Evolutionary conservation across 1,284 basidiomycete species (phyloP), one percentile per base, ranked within the genome.

Genomic region (Fomitopsis palustris): DNA sequence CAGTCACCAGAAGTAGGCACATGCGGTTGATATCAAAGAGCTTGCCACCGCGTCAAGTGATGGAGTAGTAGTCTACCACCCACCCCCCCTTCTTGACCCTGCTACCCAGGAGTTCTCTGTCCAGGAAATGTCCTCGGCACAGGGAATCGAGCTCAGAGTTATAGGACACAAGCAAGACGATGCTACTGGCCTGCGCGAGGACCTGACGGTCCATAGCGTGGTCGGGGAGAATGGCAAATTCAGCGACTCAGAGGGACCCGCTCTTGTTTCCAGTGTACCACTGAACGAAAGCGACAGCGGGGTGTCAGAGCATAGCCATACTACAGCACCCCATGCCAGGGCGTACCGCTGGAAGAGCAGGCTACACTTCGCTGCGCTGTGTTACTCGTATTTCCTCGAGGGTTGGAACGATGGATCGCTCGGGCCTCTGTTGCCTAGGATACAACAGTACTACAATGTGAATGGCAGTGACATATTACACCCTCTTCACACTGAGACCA

Each of bases 391-490:
- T 54, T 81, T 80, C 65, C 65, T 81, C 4, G 75, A 77, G 29
- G 83, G 84, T 17, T 85, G 83, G 83, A 85, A 84, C 61, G 83
- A 85, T 66, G 83, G 80, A 21, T 75, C 80, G 2, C 77, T 77
- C 12, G 83, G 85, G 3, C 83, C 84, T 19, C 70, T 86, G 43
- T 71, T 87, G 1, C 84, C 83, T 19, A 73, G 77, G 19, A 83
- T 87, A 53, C 85, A 85, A 64, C 66, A 70, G 10, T 73, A 78
- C 41, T 87, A 87, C 63, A 62, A 81, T 63, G 85, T 85, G 64
- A 45, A 74, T 65, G 59, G 1, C 54, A 14, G n/a, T 14, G 6
- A 10, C 10, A 6, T 45, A 10, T 45, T 37, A 14, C 45, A 31
- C n/a, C 3, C 25, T 29, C 14, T 5, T 16, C 6, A 43, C 2